A percentile compares a stretch with the other conserved stretches of the same genome.
Conservation (phyloP, 495 filamentous ascomycete species). For the Halenospora varia region DNA sequence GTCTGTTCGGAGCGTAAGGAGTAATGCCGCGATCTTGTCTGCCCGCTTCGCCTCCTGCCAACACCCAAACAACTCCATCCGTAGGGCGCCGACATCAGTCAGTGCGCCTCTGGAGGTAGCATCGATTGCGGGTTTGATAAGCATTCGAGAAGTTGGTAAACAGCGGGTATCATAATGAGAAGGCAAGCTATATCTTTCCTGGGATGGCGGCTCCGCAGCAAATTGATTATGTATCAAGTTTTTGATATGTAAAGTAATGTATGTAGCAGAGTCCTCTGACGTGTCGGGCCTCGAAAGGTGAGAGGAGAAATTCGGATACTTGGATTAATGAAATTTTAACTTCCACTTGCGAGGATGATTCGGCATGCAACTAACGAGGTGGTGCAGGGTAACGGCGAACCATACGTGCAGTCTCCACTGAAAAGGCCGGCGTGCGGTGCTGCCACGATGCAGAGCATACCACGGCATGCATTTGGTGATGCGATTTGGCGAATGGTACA, state of each 20-base stretch:
- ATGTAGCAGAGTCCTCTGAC: slow-evolving; percentile 19
- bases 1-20: slow-evolving; percentile 15
- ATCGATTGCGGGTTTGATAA: slow-evolving; percentile 8
- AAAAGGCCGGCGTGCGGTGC: slow-evolving; percentile 5
- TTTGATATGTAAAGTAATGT: too few species aligned
- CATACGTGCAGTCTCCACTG: slow-evolving; percentile 9
- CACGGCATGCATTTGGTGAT: slow-evolving; percentile 11
- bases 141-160: slow-evolving; percentile 6
- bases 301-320: slow-evolving; percentile 3
- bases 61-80: slow-evolving; percentile 25
- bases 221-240: slow-evolving; percentile 6
- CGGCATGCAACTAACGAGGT: slow-evolving; percentile 14
- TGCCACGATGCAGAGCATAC: slow-evolving; percentile 26
- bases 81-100: slow-evolving; percentile 23
- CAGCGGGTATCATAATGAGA: neutral
- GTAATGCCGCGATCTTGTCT: slow-evolving; percentile 15
- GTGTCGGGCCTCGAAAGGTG: slow-evolving; percentile 15
- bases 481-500: slow-evolving; percentile 21
- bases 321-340: slow-evolving; percentile 1
- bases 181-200: neutral
- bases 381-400: slow-evolving; percentile 19
- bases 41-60: slow-evolving; percentile 26
- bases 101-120: slow-evolving; percentile 14
- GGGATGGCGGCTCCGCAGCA: slow-evolving; percentile 15
- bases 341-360: slow-evolving; percentile 21